Conservation (phyloP, 2,329 filamentous ascomycete genomes). For the Colletotrichum limetticola region DNA sequence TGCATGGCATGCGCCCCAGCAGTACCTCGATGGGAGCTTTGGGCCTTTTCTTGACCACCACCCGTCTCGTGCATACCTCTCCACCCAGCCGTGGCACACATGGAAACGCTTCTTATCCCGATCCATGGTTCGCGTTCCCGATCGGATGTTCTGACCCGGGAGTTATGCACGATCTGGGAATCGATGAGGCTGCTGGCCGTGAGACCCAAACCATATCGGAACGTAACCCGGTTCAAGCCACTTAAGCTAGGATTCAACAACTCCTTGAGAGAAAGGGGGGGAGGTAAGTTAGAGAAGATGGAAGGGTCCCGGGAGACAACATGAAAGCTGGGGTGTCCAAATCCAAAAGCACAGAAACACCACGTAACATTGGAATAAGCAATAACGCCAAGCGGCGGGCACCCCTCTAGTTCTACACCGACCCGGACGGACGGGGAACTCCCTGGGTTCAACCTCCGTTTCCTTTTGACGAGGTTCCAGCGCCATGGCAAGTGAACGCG, state of each 20-base stretch:
- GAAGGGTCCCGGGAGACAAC: not conserved
- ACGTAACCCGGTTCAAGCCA: not conserved
- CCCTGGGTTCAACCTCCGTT: not conserved
- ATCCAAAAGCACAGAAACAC: too few relatives aligned
- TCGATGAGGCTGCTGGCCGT: not conserved
- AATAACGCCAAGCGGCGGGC: too few relatives aligned
- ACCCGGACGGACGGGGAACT: too few relatives aligned
- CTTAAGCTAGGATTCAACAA: not conserved
- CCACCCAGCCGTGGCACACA: too few relatives aligned
- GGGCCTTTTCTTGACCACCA: too few relatives aligned
- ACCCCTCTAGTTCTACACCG: too few relatives aligned
- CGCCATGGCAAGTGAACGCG: not conserved
- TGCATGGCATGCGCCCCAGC: too few relatives aligned
- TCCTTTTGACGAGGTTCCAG: not conserved
- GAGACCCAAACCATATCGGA: not conserved
- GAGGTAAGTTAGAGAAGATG: not conserved
- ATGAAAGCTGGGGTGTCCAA: not conserved
- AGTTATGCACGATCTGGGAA: not conserved
- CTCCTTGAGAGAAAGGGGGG: not conserved
- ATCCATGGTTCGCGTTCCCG: not conserved
- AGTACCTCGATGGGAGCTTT: too few relatives aligned
- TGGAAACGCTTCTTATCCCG: not conserved
- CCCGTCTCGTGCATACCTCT: too few relatives aligned
- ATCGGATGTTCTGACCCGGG: not conserved
- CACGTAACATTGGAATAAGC: too few relatives aligned